phyloP scores from a whole-genome alignment of 2,329 filamentous ascomycete genomes.

The Xylariomycetidae sp. region DNA sequence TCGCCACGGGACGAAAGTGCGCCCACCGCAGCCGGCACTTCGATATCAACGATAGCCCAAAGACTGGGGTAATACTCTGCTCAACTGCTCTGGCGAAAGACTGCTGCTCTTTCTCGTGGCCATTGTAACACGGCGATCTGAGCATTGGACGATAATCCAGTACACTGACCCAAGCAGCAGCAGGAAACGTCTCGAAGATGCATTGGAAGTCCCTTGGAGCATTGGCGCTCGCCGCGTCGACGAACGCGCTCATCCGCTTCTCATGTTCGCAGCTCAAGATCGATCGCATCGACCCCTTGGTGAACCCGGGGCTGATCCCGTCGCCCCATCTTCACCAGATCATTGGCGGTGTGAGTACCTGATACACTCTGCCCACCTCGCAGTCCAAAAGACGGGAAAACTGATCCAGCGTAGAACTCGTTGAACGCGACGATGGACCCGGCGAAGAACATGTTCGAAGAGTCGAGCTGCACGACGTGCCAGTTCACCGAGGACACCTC shows the following conservation, averaged over 20 bases:
- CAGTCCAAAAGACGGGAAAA: neutral
- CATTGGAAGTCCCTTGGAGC: constrained; percentile 13
- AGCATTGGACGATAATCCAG: too few species aligned
- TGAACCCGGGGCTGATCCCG: constrained; percentile 21
- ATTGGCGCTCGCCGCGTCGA: constrained; percentile 18
- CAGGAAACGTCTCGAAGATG: constrained; percentile 10
- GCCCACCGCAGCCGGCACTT: too few species aligned
- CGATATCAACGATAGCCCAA: too few species aligned
- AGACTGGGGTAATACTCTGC: too few species aligned
- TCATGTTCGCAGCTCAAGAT: constrained; percentile 24
- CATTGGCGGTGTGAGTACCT: constrained; percentile 21
- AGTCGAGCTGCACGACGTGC: constrained; percentile 23
- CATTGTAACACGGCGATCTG: too few species aligned
- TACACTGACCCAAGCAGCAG: too few species aligned
- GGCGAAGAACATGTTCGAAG: constrained; percentile 20
- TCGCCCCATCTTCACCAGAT: constrained; percentile 26
- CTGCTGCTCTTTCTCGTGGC: too few species aligned
- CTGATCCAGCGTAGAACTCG: constrained; percentile 14
- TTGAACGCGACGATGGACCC: constrained; percentile 23
- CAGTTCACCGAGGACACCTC: constrained; percentile 22
- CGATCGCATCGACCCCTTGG: constrained; percentile 24
- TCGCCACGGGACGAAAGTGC: too few species aligned
- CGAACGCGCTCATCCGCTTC: constrained; percentile 21
- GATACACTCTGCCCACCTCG: neutral
- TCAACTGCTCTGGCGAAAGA: too few species aligned